Evolutionary conservation across 116 monocot species (phyloP).

Genomic region (Phalaenopsis hybrid): DNA sequence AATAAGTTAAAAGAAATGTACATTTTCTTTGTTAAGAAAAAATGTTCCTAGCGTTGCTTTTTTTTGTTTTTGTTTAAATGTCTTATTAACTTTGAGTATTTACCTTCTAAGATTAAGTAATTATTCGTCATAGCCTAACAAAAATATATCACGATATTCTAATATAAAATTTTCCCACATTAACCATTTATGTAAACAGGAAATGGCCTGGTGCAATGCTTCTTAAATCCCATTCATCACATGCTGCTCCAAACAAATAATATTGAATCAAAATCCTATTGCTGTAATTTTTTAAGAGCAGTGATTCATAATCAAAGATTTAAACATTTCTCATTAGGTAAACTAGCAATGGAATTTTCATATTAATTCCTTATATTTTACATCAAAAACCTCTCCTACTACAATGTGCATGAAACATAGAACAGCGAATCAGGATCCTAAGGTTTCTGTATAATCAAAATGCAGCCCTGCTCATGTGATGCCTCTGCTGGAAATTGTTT

Average conservation of each 20-base stretch:
- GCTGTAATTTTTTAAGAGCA: not conserved
- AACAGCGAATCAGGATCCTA: not conserved
- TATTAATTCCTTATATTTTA: not conserved
- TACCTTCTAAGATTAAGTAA: not conserved
- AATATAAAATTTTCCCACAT: not conserved
- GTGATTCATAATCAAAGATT: not conserved
- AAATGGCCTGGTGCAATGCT: not conserved
- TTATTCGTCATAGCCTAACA: not conserved
- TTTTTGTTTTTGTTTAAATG: no score
- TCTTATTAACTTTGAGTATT: no score
- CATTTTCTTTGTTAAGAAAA: no score
- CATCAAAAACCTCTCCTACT: not conserved
- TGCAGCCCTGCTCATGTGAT: conserved; percentile 28
- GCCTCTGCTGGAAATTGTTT: conserved; percentile 25
- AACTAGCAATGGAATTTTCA: not conserved
- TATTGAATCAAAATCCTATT: not conserved
- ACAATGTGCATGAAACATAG: not conserved
- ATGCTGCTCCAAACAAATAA: not conserved
- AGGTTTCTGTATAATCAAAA: not conserved
- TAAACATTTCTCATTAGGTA: not conserved
- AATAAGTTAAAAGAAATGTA: no score
- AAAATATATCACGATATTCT: not conserved
- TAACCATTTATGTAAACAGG: not conserved
- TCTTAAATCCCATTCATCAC: not conserved
- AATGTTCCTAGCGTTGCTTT: no score